Base-by-base conservation (phyloP, 768 basidiomycete genomes). In the Kwoniella sp. region DNA sequence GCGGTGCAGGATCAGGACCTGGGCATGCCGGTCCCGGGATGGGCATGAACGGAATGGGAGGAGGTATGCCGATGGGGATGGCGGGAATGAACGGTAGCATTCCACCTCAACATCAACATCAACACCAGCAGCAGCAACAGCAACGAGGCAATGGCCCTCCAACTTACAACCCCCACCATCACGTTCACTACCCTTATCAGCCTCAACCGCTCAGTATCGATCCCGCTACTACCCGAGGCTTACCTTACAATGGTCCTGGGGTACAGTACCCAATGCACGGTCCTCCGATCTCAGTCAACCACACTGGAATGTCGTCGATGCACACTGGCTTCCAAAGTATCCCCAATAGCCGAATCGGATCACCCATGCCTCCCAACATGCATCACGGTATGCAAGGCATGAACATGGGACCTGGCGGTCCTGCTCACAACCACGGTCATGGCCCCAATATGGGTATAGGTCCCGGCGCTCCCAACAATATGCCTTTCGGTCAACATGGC, bases 111-210 rank as follows among this genome's bases (percentile, higher is more conserved):
- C 64, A 60, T 21, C 67, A 65, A 29, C 62, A 40, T 55, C 68
- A 61, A 48, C 64, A 59, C 13, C 33, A 33, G 13, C 33, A 33
- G 5, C 33, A 33, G 33, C 64, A 59, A 17, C 68, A 65, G 26
- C 65, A 61, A 15, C 53, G 58, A n/a, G 54, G 24, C n/a, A 63
- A 66, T 40, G 56, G 30, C 26, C 55, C 60, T 12, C 67, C 70
- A 25, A 53, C 66, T 13, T 70, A 75, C 62, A 68, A 75, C 60
- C 73, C 71, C 25, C 73, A 75, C 59, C 73, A 75, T 54, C 73
- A 75, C 48, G 71, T 72, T 21, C 73, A 75, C 26, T 70, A 68
- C 44, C 71, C 73, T 15, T 75, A 76, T 55, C 71, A 71, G 22
- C 70, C 73, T n/a, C 70, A 71, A 58, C 68, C 70, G 7, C 50